These are phyloP conservation scores for Hamamelis virginiana DNA, from an alignment of 164 flowering plant genomes.

Conservation along the genomic window DNA sequence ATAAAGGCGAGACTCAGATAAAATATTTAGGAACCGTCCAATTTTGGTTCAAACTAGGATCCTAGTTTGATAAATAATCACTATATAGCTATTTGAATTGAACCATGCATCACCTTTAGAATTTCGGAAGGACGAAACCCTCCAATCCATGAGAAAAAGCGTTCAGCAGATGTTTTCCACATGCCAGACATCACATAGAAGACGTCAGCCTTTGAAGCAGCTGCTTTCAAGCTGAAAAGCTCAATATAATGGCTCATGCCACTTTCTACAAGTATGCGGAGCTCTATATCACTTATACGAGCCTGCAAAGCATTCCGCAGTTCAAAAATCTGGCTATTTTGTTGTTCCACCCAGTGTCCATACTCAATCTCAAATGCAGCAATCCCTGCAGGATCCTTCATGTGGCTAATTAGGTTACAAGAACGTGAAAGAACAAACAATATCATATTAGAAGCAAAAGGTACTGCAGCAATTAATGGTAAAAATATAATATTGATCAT, in stretches of 20 bases:
- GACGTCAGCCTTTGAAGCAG: constrained; percentile 80
- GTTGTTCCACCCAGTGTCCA: constrained; percentile 84
- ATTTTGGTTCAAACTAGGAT: neutral
- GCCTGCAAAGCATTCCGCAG: constrained; percentile 65
- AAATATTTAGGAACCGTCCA: too few relatives aligned
- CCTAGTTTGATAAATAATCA: neutral
- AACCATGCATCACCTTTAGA: constrained; percentile 57
- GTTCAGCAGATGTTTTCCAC: constrained; percentile 87
- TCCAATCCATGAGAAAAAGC: constrained; percentile 93
- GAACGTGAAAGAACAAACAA: neutral
- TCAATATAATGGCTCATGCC: constrained; percentile 70
- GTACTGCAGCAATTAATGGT: neutral
- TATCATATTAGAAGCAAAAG: neutral
- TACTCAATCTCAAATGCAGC: constrained; percentile 78
- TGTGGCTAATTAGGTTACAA: constrained; percentile 1
- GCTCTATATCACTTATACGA: constrained; percentile 52
- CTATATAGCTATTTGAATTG: neutral
- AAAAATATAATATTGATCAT: neutral
- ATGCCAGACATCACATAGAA: constrained; percentile 85
- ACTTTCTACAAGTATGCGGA: constrained; percentile 58
- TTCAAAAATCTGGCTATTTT: constrained; percentile 52
- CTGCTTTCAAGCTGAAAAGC: constrained; percentile 76
- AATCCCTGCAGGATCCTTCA: constrained; percentile 47
- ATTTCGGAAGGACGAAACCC: constrained; percentile 97
- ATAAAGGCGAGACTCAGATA: too few relatives aligned